Evolutionary conservation across 2,329 filamentous ascomycete genomes (phyloP).

Genomic region (Polychaeton citri): DNA sequence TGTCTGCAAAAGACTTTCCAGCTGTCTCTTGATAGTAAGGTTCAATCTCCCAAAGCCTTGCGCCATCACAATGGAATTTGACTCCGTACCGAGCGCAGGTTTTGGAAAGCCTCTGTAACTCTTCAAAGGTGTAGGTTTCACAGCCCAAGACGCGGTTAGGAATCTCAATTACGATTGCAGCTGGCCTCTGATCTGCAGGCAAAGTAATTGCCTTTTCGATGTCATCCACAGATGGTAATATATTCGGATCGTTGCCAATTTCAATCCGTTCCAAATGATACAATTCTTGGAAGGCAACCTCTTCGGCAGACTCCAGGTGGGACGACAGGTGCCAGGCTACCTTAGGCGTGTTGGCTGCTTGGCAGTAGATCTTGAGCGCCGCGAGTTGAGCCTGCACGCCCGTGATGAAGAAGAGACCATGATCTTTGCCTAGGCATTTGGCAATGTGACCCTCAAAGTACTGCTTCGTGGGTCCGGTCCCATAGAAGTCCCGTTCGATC

Average conservation of each 20-base stretch:
- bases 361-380: slow-evolving; percentile 8
- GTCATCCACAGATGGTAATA: slow-evolving; percentile 7
- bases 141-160: slow-evolving; percentile 12
- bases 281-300: slow-evolving; percentile 5
- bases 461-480: slow-evolving; percentile 8
- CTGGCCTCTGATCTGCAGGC: slow-evolving; percentile 5
- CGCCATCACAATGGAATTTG: slow-evolving; percentile 11
- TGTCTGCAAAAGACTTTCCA: slow-evolving; percentile 9
- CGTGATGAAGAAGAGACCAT: slow-evolving; percentile 13
- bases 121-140: slow-evolving; percentile 8
- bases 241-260: slow-evolving; percentile 4
- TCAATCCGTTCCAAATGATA: slow-evolving; percentile 8
- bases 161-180: slow-evolving; percentile 10
- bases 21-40: slow-evolving; percentile 9
- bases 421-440: slow-evolving; percentile 8
- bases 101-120: slow-evolving; percentile 9
- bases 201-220: slow-evolving; percentile 5
- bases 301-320: slow-evolving; percentile 11
- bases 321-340: slow-evolving; percentile 11
- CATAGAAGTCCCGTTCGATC: slow-evolving; percentile 9
- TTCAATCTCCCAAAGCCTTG: slow-evolving; percentile 14
- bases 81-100: slow-evolving; percentile 7
- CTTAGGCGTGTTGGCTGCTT: slow-evolving; percentile 2
- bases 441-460: slow-evolving; percentile 11
- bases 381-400: slow-evolving; percentile 12